A percentile compares a stretch with the other conserved stretches of the same genome.
Evolutionary conservation across 1,139 yeast genomes (phyloP).

Genomic region (Yarrowia galli): DNA sequence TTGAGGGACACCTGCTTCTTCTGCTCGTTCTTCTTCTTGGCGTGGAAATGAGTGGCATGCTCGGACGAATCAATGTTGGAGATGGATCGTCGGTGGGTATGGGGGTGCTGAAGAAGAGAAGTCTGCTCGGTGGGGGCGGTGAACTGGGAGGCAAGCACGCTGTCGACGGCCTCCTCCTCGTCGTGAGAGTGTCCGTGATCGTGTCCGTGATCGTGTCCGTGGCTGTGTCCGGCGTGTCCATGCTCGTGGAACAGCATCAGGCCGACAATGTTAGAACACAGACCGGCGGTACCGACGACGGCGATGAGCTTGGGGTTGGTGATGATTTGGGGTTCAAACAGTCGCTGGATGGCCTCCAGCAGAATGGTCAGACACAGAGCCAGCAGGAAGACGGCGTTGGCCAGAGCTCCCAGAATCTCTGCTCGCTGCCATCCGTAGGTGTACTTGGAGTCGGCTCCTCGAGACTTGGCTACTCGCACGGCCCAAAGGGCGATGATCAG

Average conservation of each 20-base stretch:
- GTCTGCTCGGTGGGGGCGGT: slow-evolving; percentile 35
- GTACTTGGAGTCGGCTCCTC: slow-evolving; percentile 84
- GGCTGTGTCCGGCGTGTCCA: slow-evolving; percentile 67
- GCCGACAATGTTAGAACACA: slow-evolving; percentile 82
- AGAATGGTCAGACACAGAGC: slow-evolving; percentile 93
- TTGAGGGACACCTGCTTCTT: slow-evolving; percentile 70
- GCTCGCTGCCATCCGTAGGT: slow-evolving; percentile 98
- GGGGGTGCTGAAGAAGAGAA: slow-evolving; percentile 38
- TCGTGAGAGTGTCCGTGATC: slow-evolving; percentile 44
- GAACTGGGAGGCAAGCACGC: slow-evolving; percentile 24
- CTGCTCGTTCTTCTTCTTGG: slow-evolving; percentile 46
- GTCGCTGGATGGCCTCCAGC: slow-evolving; percentile 90
- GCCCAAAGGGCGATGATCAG: slow-evolving; percentile 95
- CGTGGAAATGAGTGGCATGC: slow-evolving; percentile 52
- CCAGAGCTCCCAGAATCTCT: slow-evolving; percentile 92
- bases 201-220: slow-evolving; percentile 51
- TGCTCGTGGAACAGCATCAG: slow-evolving; percentile 90
- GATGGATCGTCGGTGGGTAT: slow-evolving; percentile 39
- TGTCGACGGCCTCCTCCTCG: slow-evolving; percentile 36
- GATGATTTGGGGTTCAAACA: slow-evolving; percentile 79
- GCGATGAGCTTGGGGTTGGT: slow-evolving; percentile 81
- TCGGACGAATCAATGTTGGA: slow-evolving; percentile 43
- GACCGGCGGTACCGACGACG: slow-evolving; percentile 82
- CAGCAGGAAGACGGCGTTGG: slow-evolving; percentile 89
- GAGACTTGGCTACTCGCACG: slow-evolving; percentile 81